A percentile compares a stretch with the other conserved stretches of the same genome.
phyloP scores from a whole-genome alignment of 192 early-diverging fungal genomes.

The Entomortierella lignicola region DNA sequence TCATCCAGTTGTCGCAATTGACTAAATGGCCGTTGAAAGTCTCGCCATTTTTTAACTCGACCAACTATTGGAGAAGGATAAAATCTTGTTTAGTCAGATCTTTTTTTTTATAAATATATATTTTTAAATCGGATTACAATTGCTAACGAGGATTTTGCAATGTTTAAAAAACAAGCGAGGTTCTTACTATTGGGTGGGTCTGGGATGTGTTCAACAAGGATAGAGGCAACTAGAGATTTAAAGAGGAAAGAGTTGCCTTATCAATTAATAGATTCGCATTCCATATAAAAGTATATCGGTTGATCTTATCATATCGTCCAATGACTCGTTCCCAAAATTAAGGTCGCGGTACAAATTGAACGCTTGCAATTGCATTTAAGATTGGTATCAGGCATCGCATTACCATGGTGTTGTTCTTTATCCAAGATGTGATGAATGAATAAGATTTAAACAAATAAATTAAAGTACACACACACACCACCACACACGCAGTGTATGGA shows the following conservation, averaged over 20 bases:
- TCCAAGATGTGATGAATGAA: not conserved
- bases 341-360: not conserved
- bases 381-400: not conserved
- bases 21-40: slow-evolving; percentile 98
- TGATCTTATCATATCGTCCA: not conserved
- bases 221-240: slow-evolving; percentile 81
- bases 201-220: slow-evolving; percentile 90
- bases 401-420: slow-evolving; percentile 20
- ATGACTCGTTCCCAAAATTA: too few relatives aligned
- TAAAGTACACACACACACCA: too few relatives aligned
- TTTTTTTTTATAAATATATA: slow-evolving; percentile 4
- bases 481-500: too few relatives aligned
- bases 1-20: slow-evolving; percentile 98
- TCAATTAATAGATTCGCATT: not conserved
- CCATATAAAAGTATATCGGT: too few relatives aligned
- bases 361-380: not conserved
- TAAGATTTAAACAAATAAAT: too few relatives aligned
- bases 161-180: not conserved
- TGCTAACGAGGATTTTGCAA: not conserved
- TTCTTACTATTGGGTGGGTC: slow-evolving; percentile 83
- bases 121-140: too few relatives aligned
- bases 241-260: not conserved
- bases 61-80: slow-evolving; percentile 64
- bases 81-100: not conserved
- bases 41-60: slow-evolving; percentile 98